These are phyloP conservation scores for Tricholoma flavovirens DNA, from an alignment of 768 basidiomycete species.

Conservation along the genomic window DNA sequence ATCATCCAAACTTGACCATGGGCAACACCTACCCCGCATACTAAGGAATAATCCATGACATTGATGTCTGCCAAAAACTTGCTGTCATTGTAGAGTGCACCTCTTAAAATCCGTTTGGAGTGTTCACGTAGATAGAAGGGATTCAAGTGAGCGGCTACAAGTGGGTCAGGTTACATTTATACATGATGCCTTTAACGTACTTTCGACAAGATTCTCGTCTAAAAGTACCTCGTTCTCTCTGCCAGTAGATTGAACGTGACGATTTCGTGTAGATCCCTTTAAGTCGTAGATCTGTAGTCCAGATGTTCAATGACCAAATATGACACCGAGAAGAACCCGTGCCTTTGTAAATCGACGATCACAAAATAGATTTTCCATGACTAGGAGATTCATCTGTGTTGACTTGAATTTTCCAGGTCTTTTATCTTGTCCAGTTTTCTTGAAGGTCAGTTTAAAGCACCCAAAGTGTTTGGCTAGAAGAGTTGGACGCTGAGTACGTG, in stretches of 20 bases:
- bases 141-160: conserved; percentile 69
- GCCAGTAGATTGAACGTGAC: conserved; percentile 87
- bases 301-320: background rate
- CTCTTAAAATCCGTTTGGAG: conserved; percentile 85
- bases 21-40: conserved; percentile 57
- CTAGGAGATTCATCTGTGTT: conserved; percentile 90
- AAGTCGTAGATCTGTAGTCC: conserved; percentile 82
- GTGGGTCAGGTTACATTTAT: background rate
- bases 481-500: conserved; percentile 69
- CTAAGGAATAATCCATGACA: conserved; percentile 96
- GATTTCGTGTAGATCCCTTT: conserved; percentile 92
- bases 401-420: conserved; percentile 63
- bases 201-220: conserved; percentile 93
- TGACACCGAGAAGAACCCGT: conserved; percentile 2
- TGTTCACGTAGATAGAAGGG: conserved; percentile 97
- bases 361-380: conserved; percentile 98
- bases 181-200: conserved; percentile 37
- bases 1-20: background rate
- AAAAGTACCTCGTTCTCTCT: conserved; percentile 89
- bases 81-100: conserved; percentile 91
- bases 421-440: conserved; percentile 70
- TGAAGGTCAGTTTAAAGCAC: conserved; percentile 90
- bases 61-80: conserved; percentile 92
- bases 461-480: conserved; percentile 95
- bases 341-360: conserved; percentile 88